These are phyloP conservation scores for Xylaria sp. DNA, from an alignment of 2,329 filamentous ascomycete species.

Conservation along the genomic window DNA sequence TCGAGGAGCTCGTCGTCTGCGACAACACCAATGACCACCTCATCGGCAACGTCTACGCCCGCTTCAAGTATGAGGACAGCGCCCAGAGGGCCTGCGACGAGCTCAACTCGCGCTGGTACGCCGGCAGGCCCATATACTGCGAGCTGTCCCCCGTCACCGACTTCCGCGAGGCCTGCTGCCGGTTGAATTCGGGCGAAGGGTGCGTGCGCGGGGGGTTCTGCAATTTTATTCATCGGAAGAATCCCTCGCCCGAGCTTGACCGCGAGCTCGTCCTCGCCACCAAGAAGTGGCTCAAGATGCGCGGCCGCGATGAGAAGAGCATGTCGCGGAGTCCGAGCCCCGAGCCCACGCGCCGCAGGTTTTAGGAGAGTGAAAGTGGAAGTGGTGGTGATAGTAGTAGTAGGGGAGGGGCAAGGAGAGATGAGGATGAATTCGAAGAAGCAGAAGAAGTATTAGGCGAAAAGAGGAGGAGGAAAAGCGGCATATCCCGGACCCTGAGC, in stretches of 20 bases:
- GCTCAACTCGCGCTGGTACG: conserved; percentile 95
- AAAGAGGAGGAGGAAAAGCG: no score
- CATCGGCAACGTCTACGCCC: conserved; percentile 98
- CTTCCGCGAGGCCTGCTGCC: conserved; percentile 96
- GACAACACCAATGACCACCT: conserved; percentile 99
- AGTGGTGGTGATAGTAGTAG: no score
- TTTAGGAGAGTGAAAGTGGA: neutral
- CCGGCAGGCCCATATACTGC: conserved; percentile 95
- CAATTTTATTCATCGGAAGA: conserved; percentile 99
- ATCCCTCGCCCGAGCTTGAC: conserved; percentile 87
- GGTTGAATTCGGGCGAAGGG: conserved; percentile 91
- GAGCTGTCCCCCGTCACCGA: conserved; percentile 96
- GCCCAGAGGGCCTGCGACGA: conserved; percentile 93
- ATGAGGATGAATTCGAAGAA: no score
- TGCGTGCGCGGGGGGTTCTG: conserved; percentile 97
- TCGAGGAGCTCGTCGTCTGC: conserved; percentile 97
- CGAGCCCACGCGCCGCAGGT: conserved; percentile 77
- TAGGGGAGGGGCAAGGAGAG: no score
- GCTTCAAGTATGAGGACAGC: conserved; percentile 99
- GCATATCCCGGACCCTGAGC: no score
- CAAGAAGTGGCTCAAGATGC: conserved; percentile 92
- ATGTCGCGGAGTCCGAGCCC: conserved; percentile 83
- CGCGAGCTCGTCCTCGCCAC: conserved; percentile 84
- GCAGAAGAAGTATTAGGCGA: no score
- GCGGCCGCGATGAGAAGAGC: conserved; percentile 84